Evolutionary conservation across 2,329 filamentous ascomycete genomes (phyloP), one percentile per base, ranked within the genome.

Genomic region (Exophiala bonariae): DNA sequence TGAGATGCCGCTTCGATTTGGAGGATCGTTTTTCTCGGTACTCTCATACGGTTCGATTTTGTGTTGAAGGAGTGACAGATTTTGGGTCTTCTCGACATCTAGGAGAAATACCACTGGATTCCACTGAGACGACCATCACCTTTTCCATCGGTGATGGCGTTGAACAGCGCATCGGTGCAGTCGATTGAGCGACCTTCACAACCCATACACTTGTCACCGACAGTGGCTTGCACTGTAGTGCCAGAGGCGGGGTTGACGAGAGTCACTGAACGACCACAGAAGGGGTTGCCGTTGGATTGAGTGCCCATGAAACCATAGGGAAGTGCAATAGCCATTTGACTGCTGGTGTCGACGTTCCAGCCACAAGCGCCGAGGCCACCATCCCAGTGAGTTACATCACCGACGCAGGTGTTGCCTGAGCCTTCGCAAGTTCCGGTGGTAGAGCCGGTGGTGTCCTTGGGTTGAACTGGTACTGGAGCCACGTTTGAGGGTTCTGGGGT

Each of bases 151-250:
- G 56, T 59, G 44, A 70, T 61, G 10, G 49, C 55, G 41, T 63
- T 59, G 64, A 72, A 74, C 42, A 72, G 64, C 5, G 43, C 47
- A 36, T 64, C 53, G 11, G 62, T 63, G 45, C 60, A 54, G 37
- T 64, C 62, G 38, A 64, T 60, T 17, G 52, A 41, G 14, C 53
- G 33, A 19, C 43, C 54, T 19, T 66, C 61, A 66, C 88, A 93
- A 59, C 84, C 83, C 69, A 80, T 79, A 75, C 88, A 93, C 72
- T 87, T 89, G 73, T 93, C 88, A 42, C 77, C 78, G 52, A 91
- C 80, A 3, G 59, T 77, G 52, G 81, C 87, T 2, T 66, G 72
- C 58, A 73, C 64, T 2, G 75, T 76, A 65, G 79, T 78, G 65
- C 86, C 86, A 14, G 44, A 47, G 19, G 43, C 44, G 3, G 55